A percentile compares a stretch with the other conserved stretches of the same genome.
Evolutionary conservation across 192 early-diverging fungal genomes (phyloP).

Genomic region (Coemansia sp.): DNA sequence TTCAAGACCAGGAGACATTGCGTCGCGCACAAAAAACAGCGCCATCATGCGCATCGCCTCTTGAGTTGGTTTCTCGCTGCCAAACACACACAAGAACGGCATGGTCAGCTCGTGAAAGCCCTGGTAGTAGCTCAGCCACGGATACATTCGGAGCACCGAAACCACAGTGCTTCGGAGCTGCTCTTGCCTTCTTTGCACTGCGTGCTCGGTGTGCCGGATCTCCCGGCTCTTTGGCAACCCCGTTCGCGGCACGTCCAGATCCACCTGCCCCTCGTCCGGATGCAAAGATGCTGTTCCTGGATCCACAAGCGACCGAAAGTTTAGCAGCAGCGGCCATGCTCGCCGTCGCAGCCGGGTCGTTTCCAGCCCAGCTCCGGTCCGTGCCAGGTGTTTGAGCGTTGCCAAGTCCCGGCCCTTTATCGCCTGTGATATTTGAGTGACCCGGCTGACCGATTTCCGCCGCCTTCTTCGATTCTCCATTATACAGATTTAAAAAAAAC

Average conservation of each 20-base stretch:
- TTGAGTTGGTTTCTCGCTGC: slow-evolving; percentile 53
- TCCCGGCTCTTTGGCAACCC: slow-evolving; percentile 24
- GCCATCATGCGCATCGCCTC: slow-evolving; percentile 57
- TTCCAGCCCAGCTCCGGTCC: slow-evolving; percentile 35
- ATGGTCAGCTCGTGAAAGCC: slow-evolving; percentile 55
- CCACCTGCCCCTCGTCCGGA: slow-evolving; percentile 41
- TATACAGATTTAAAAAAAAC: neutral
- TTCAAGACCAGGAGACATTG: slow-evolving; percentile 42
- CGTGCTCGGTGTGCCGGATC: slow-evolving; percentile 20
- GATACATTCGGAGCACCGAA: slow-evolving; percentile 55
- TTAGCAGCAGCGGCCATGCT: slow-evolving; percentile 49
- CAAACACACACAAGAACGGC: slow-evolving; percentile 55
- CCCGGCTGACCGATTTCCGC: neutral
- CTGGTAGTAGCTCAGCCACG: slow-evolving; percentile 69
- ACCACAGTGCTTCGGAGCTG: slow-evolving; percentile 53
- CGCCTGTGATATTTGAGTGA: slow-evolving; percentile 38
- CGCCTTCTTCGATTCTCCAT: slow-evolving; percentile 1
- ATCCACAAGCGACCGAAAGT: slow-evolving; percentile 38
- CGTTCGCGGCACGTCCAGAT: slow-evolving; percentile 38
- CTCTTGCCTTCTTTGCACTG: slow-evolving; percentile 50
- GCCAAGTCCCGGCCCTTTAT: slow-evolving; percentile 31
- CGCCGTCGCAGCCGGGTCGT: slow-evolving; percentile 34
- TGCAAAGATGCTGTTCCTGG: slow-evolving; percentile 12
- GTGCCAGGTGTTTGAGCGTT: slow-evolving; percentile 37
- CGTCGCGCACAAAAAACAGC: slow-evolving; percentile 55